Conservation (phyloP, 305 asterid genomes). For the Fraxinus nigra region DNA sequence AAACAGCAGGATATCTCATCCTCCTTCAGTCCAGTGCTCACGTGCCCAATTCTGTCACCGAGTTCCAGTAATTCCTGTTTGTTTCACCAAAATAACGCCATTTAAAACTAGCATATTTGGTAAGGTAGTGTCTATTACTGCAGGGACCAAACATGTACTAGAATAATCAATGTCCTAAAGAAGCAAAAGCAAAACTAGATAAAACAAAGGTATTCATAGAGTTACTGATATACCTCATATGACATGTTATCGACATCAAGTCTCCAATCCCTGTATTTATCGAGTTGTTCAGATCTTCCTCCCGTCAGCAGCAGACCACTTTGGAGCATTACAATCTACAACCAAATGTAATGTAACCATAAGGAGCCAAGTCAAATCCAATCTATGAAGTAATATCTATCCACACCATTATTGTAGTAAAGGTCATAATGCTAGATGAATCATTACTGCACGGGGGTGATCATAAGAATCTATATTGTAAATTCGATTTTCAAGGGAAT, state of each 20-base stretch:
- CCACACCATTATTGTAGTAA: background rate
- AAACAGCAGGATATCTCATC: constrained; percentile 63
- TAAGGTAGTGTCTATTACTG: background rate
- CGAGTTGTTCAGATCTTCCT: constrained; percentile 53
- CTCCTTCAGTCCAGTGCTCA: constrained; percentile 81
- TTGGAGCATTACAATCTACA: constrained; percentile 86
- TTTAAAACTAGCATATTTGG: background rate
- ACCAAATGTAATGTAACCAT: constrained; percentile 4
- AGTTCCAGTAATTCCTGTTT: constrained; percentile 88
- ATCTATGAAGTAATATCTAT: background rate
- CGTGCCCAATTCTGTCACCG: constrained; percentile 85
- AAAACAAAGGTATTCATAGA: background rate
- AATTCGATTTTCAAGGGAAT: background rate
- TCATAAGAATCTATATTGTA: background rate
- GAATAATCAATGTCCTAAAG: background rate
- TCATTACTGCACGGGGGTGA: background rate
- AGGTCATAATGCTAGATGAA: background rate
- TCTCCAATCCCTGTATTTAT: constrained; percentile 68
- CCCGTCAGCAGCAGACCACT: constrained; percentile 64
- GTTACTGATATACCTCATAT: constrained; percentile 60
- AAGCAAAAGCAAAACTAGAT: background rate
- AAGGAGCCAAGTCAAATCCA: background rate
- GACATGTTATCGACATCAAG: constrained; percentile 89
- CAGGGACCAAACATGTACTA: background rate
- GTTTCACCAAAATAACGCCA: constrained; percentile 5